Evolutionary conservation across 805 yeast genomes (phyloP).

Genomic region (Cyberlindnera lachancei): DNA sequence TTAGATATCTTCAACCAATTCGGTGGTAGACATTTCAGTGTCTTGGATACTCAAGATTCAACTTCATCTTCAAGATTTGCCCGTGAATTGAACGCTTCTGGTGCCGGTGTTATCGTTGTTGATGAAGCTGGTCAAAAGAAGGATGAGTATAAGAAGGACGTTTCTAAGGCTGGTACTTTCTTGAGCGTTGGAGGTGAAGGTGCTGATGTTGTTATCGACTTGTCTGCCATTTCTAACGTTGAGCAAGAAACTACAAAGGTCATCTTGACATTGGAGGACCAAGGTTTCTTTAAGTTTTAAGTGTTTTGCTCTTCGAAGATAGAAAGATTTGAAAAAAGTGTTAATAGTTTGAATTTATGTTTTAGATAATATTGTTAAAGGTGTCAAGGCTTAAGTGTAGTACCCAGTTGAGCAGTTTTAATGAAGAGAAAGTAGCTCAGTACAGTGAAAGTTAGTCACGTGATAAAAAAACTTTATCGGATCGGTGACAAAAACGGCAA

Average conservation of each 20-base stretch:
- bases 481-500: too few species aligned
- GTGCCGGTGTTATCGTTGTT: slow-evolving; percentile 80
- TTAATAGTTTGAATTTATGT: too few species aligned
- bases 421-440: too few species aligned
- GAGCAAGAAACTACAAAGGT: slow-evolving; percentile 58
- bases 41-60: slow-evolving; percentile 30
- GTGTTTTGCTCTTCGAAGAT: too few species aligned
- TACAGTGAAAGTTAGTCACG: too few species aligned
- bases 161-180: slow-evolving; percentile 38
- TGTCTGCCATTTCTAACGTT: slow-evolving; percentile 50
- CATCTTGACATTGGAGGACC: slow-evolving; percentile 65
- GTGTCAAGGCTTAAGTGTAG: too few species aligned
- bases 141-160: slow-evolving; percentile 22
- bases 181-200: slow-evolving; percentile 37
- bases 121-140: slow-evolving; percentile 9
- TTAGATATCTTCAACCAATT: slow-evolving; percentile 88
- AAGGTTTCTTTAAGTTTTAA: slow-evolving; percentile 70
- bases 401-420: too few species aligned
- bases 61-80: slow-evolving; percentile 53
- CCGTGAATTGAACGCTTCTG: slow-evolving; percentile 77
- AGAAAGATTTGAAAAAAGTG: too few species aligned
- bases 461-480: too few species aligned
- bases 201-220: slow-evolving; percentile 52
- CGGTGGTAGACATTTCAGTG: slow-evolving; percentile 65
- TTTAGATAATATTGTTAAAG: too few species aligned